Evolutionary conservation across 2,329 filamentous ascomycete species (phyloP).

Genomic region (Coniochaeta sp.): DNA sequence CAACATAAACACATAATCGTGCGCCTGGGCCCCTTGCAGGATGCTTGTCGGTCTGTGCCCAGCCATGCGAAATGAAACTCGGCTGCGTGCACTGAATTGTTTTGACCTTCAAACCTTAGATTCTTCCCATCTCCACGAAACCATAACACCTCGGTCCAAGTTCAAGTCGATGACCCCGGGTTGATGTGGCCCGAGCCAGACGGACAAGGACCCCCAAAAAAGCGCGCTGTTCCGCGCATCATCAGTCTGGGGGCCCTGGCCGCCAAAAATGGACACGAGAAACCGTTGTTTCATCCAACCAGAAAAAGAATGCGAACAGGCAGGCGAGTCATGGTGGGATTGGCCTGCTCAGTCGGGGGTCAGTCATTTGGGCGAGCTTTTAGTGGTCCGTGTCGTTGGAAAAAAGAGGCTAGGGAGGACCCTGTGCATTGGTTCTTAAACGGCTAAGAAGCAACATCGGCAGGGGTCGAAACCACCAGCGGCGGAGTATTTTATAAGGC

Average conservation of each 20-base stretch:
- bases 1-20: neutral
- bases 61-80: neutral
- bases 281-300: conserved; percentile 33
- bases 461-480: neutral
- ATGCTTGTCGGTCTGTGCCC: neutral
- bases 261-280: conserved; percentile 37
- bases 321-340: neutral
- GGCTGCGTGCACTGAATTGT: neutral
- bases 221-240: neutral
- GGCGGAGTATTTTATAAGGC: neutral
- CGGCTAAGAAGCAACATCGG: neutral
- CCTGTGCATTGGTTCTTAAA: neutral
- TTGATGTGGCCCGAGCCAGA: neutral
- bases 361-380: neutral
- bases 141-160: no score
- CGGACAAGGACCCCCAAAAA: neutral
- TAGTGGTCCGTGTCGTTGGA: neutral
- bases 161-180: neutral
- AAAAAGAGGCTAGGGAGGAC: neutral
- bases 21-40: neutral
- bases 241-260: conserved; percentile 11
- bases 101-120: neutral
- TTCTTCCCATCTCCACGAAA: no score
- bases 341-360: neutral
- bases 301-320: conserved; percentile 2